Conservation (phyloP, 495 filamentous ascomycete species). For the Collariella sp. region DNA sequence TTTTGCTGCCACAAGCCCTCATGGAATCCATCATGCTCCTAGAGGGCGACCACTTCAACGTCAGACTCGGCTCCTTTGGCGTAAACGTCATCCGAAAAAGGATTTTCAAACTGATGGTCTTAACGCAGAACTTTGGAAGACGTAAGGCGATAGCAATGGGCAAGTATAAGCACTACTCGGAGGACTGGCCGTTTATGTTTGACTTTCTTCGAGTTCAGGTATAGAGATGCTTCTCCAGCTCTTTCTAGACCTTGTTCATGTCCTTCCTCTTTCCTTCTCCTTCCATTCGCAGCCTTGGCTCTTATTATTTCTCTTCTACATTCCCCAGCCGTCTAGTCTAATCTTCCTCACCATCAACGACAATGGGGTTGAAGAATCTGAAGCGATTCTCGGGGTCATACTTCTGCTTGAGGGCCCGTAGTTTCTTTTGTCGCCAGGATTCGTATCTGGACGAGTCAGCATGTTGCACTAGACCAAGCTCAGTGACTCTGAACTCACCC, state of each 20-base stretch:
- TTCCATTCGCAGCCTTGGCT: too few species aligned
- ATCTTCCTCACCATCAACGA: not conserved
- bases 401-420: conserved; percentile 42
- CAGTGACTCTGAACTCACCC: conserved; percentile 29
- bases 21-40: conserved; percentile 36
- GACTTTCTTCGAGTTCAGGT: conserved; percentile 24
- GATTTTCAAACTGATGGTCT: conserved; percentile 33
- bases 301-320: too few species aligned
- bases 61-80: conserved; percentile 40
- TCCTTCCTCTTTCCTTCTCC: too few species aligned
- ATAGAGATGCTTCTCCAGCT: too few species aligned
- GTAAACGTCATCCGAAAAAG: conserved; percentile 37
- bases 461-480: conserved; percentile 12
- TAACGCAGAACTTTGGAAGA: conserved; percentile 35
- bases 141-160: conserved; percentile 34
- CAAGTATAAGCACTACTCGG: conserved; percentile 34
- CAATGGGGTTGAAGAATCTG: conserved; percentile 42
- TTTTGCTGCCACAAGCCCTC: too few species aligned
- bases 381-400: conserved; percentile 48
- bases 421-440: conserved; percentile 37
- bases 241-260: not conserved
- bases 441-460: conserved; percentile 32
- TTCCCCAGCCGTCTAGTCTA: too few species aligned
- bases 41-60: conserved; percentile 35
- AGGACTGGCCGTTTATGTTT: conserved; percentile 42